Base-by-base conservation (phyloP, 176 grass and related monocot genomes). In the Canna indica region DNA sequence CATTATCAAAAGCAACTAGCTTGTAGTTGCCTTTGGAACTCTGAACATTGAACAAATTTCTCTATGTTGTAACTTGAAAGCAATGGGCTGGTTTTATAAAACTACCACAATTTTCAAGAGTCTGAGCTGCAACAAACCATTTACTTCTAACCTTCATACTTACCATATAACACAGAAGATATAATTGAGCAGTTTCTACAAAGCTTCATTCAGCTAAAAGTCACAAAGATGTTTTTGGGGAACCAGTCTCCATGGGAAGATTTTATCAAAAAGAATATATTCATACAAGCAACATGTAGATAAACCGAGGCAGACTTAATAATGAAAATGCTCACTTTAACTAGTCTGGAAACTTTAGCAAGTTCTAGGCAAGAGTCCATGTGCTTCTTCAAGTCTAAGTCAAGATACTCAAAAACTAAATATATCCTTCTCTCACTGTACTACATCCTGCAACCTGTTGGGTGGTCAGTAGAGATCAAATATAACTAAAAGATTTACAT, bases 341-440 rank as follows among this genome's bases (percentile, higher is more conserved):
- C 82, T 64, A 87, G 52, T 45, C 60, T 38, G 58, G 85, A 83
- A 73, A 89, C 87, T 69, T 84, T 91, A 75, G 76, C 65, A 76
- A 96, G 82, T 74, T 82, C 89, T 59, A 88, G 17, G 38, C 85
- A 91, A 68, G 92, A 82, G 73, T 96, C 85, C 88, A 96, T 96
- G 86, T 91, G 83, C 78, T 89, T 96, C 83, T 96, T 96, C 46
- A 96, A 88, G 80, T 96, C 93, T 58, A 96, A 80, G 71, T 96
- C 92, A 20, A 96, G 83, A 85, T 87, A 91, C 79, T 96, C 88
- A 79, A 96, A 96, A 78, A 96, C 86, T 36, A 96, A 78, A 81
- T 87, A 89, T 57, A 96, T 89, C 70, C 47, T 72, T 66, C 91
- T 96, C 17, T 91, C 86, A 38, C 76, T 79, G 79, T 89, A 91